Evolutionary conservation across 257 asterid species (phyloP).

Genomic region (Ilex asprella): DNA sequence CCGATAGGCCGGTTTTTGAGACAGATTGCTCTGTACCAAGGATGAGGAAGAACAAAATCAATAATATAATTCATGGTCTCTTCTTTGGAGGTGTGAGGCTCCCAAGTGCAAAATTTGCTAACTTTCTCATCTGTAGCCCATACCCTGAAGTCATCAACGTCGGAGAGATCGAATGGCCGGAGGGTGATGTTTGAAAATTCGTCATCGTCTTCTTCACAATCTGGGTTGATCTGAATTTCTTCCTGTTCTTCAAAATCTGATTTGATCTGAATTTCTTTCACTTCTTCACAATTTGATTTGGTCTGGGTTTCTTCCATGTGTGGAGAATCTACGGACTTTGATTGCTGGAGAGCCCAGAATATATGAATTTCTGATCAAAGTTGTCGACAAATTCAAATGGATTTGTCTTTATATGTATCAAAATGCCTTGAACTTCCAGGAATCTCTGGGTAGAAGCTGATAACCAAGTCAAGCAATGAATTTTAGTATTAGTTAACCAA

Average conservation of each 20-base stretch:
- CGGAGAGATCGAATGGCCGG: conserved; percentile 45
- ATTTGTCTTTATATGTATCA: no score
- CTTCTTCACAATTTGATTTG: no score
- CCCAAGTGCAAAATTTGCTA: conserved; percentile 65
- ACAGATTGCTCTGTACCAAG: conserved; percentile 63
- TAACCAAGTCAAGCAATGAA: no score
- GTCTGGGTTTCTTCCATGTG: background rate
- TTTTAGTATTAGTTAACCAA: no score
- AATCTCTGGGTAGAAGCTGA: no score
- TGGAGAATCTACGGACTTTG: no score
- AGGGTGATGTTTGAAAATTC: conserved; percentile 36
- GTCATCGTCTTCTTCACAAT: background rate
- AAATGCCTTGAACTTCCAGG: no score
- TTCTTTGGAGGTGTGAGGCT: conserved; percentile 39
- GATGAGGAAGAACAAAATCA: conserved; percentile 25
- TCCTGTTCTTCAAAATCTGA: no score
- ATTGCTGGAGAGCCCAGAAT: no score
- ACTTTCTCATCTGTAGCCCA: conserved; percentile 63
- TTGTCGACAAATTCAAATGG: no score
- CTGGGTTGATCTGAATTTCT: background rate
- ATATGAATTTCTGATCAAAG: no score
- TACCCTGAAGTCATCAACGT: conserved; percentile 49
- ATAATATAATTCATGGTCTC: conserved; percentile 32
- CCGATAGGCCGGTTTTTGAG: conserved; percentile 46
- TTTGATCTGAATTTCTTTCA: no score